phyloP scores from a whole-genome alignment of 148 eudicot genomes.

The Beta vulgaris region DNA sequence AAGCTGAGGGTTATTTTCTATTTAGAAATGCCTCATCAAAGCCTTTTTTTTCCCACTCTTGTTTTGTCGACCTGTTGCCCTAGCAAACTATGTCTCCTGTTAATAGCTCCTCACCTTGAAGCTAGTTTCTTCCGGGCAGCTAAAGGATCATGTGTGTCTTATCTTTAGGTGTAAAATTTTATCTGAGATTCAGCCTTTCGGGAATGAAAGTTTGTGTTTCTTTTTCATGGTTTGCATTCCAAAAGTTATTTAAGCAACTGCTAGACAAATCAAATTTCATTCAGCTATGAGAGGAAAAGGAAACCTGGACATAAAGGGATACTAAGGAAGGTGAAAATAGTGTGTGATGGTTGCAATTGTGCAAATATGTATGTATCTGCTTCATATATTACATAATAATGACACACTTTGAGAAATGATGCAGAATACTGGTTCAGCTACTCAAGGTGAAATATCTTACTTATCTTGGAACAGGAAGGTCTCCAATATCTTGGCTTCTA shows the following conservation, averaged over 20 bases:
- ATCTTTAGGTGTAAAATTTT: background rate
- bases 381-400: background rate
- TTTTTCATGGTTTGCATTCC: background rate
- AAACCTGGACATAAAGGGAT: background rate
- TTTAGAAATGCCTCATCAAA: background rate
- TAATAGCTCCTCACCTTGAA: background rate
- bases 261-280: background rate
- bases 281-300: background rate
- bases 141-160: background rate
- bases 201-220: background rate
- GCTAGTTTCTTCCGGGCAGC: background rate
- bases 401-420: slow-evolving; percentile 20
- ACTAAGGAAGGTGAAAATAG: background rate
- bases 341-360: background rate
- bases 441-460: slow-evolving; percentile 94
- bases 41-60: background rate
- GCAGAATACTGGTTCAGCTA: slow-evolving; percentile 83
- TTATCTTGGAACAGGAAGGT: slow-evolving; percentile 96
- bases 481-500: slow-evolving; percentile 85
- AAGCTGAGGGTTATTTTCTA: background rate
- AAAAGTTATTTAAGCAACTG: background rate
- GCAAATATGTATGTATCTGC: background rate
- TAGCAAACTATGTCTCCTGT: background rate
- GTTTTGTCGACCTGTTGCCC: background rate
- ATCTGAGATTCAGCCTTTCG: background rate